phyloP scores from a whole-genome alignment of 164 flowering plant species.

The Brasenia schreberi region DNA sequence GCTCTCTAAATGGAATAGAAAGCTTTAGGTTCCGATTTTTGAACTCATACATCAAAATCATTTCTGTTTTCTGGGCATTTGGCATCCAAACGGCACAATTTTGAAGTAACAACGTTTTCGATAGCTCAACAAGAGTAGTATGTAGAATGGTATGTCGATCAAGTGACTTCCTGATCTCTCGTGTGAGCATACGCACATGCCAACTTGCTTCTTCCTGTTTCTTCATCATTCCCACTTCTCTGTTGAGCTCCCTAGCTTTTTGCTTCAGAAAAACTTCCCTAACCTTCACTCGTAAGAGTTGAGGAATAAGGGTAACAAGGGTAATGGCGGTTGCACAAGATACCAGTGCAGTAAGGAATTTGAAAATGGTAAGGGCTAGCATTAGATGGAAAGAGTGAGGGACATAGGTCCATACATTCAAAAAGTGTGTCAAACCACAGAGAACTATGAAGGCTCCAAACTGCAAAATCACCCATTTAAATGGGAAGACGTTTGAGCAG shows the following conservation, averaged over 20 bases:
- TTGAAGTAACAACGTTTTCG: constrained; percentile 54
- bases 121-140: constrained; percentile 16
- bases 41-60: constrained; percentile 67
- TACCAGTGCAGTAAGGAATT: constrained; percentile 83
- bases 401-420: constrained; percentile 77
- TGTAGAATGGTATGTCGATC: constrained; percentile 16
- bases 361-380: constrained; percentile 78
- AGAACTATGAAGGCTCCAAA: constrained; percentile 95
- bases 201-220: constrained; percentile 11
- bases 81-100: constrained; percentile 99
- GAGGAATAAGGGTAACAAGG: constrained; percentile 71
- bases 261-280: constrained; percentile 10
- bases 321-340: constrained; percentile 92
- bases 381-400: constrained; percentile 68
- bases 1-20: constrained; percentile 6
- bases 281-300: constrained; percentile 58
- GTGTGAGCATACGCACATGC: constrained; percentile 28
- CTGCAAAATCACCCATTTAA: constrained; percentile 30
- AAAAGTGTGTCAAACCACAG: constrained; percentile 88
- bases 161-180: constrained; percentile 12
- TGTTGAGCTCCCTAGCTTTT: constrained; percentile 11
- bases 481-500: constrained; percentile 17
- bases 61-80: constrained; percentile 45
- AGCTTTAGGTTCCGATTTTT: constrained; percentile 28
- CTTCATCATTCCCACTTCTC: constrained; percentile 12